These are phyloP conservation scores for Erythrobasidium hasegawianum DNA, from an alignment of 1,284 basidiomycete genomes.

Conservation along the genomic window DNA sequence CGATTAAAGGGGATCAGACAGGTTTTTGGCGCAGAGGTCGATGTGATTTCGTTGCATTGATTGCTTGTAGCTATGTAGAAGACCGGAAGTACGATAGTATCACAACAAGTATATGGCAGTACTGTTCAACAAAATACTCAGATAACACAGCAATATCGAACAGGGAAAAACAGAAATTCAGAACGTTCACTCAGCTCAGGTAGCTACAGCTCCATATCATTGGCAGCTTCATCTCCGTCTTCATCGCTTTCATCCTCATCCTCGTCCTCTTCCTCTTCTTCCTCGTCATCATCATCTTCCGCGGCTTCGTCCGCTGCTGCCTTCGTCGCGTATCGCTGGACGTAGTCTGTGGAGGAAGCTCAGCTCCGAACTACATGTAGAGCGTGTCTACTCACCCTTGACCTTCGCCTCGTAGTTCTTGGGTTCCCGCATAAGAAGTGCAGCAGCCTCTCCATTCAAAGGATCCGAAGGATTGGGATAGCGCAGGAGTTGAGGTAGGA, in stretches of 20 bases:
- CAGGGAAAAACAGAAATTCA: no score
- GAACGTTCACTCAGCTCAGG: no score
- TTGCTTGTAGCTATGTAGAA: no score
- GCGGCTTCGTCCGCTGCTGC: conserved; percentile 62
- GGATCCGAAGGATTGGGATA: conserved; percentile 99
- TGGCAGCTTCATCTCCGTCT: conserved; percentile 55
- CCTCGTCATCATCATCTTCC: conserved; percentile 52
- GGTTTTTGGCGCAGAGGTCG: no score
- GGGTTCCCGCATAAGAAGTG: conserved; percentile 91
- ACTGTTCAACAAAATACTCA: no score
- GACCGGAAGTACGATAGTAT: no score
- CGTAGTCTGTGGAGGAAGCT: conserved; percentile 64
- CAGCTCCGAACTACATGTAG: background rate
- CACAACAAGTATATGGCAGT: no score
- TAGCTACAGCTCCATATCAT: conserved; percentile 42
- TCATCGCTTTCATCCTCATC: conserved; percentile 37
- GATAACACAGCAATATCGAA: no score
- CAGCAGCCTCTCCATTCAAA: conserved; percentile 94
- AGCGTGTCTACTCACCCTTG: conserved; percentile 60
- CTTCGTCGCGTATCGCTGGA: conserved; percentile 76
- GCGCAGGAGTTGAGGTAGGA: conserved; percentile 90
- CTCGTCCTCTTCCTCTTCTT: conserved; percentile 65
- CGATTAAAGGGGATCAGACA: no score
- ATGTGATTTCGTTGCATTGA: no score
- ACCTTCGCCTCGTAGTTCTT: conserved; percentile 91